Base-by-base conservation (phyloP, 306 rosid species). In the Medicago arabica region DNA sequence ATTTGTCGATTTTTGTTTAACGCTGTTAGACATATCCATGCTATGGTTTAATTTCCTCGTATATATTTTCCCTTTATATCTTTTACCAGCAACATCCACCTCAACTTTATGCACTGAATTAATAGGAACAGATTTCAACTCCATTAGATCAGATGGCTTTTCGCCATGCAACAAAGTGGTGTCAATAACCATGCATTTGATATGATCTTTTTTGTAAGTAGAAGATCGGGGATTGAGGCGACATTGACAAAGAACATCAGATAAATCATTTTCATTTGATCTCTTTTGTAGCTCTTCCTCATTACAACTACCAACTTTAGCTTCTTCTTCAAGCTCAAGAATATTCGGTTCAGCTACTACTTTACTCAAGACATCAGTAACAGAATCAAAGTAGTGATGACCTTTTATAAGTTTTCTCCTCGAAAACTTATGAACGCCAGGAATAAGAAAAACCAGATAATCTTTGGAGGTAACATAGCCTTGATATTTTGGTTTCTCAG, bases 211-310 rank as follows among this genome's bases (percentile, higher is more conserved):
- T 53, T 66, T 85, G 71, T 78, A 39, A 36, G 53, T 46, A 36
- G 81, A 78, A 73, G 81, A 83, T 67, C 84, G 88, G 68, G 93
- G 92, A 74, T 85, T 88, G 76, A 92, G 96, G 80, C 86, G 88
- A 85, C 84, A 75, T 72, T 79, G 91, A 58, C 83, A 89, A 76
- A 72, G 86, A 67, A 69, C 18, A 69, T 70, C 75, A 50, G 88
- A 77, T 50, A 59, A 72, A 77, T 71, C 87, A 43, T 83, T 86
- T 68, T 81, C 84, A 50, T 80, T 85, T 19, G 89, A 90, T 61
- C 75, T 79, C 58, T 34, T 83, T 67, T 85, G 89, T 11, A 65
- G 80, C 44, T 79, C 78, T 71, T 80, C 81, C 53, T 77, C 87
- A 65, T 75, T 78, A 77, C 69, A 74, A 69, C 85, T 71, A 59